Conservation (phyloP, 305 asterid species). For the Ruellia speciosa region DNA sequence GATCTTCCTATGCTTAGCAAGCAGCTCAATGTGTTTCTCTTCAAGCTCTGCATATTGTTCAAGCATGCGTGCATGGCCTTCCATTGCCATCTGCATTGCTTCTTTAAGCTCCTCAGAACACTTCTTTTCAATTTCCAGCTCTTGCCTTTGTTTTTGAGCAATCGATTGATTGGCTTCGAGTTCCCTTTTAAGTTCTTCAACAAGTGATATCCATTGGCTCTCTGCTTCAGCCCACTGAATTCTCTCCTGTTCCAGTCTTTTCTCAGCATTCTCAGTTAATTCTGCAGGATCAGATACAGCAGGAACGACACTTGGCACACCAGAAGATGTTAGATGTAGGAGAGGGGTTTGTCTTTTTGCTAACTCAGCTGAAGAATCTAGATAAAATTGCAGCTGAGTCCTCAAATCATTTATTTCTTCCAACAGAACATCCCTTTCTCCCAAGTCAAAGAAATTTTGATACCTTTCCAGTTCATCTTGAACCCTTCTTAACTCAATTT, state of each 20-base stretch:
- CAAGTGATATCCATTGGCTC: slow-evolving; percentile 80
- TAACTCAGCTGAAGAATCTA: slow-evolving; percentile 58
- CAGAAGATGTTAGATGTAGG: slow-evolving; percentile 51
- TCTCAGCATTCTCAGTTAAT: slow-evolving; percentile 46
- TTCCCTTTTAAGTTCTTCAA: slow-evolving; percentile 65
- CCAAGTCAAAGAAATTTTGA: slow-evolving; percentile 85
- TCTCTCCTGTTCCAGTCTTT: slow-evolving; percentile 66
- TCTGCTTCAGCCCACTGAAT: slow-evolving; percentile 76
- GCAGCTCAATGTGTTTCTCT: slow-evolving; percentile 87
- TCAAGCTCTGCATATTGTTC: slow-evolving; percentile 97
- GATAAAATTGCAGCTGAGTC: slow-evolving; percentile 67
- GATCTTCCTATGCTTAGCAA: slow-evolving; percentile 65
- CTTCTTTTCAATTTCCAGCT: slow-evolving; percentile 68
- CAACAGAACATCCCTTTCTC: slow-evolving; percentile 85
- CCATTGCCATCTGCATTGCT: slow-evolving; percentile 98
- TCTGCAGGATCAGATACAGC: slow-evolving; percentile 38
- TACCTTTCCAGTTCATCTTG: slow-evolving; percentile 82
- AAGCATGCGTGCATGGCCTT: slow-evolving; percentile 98
- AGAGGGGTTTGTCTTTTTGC: slow-evolving; percentile 50
- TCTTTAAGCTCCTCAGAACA: slow-evolving; percentile 91
- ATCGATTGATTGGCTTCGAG: slow-evolving; percentile 54
- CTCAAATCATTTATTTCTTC: slow-evolving; percentile 89
- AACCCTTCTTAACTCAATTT: slow-evolving; percentile 61
- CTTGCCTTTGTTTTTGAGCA: slow-evolving; percentile 66
- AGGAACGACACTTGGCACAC: slow-evolving; percentile 48